phyloP scores from a whole-genome alignment of 257 asterid genomes.

The Verbena officinalis region DNA sequence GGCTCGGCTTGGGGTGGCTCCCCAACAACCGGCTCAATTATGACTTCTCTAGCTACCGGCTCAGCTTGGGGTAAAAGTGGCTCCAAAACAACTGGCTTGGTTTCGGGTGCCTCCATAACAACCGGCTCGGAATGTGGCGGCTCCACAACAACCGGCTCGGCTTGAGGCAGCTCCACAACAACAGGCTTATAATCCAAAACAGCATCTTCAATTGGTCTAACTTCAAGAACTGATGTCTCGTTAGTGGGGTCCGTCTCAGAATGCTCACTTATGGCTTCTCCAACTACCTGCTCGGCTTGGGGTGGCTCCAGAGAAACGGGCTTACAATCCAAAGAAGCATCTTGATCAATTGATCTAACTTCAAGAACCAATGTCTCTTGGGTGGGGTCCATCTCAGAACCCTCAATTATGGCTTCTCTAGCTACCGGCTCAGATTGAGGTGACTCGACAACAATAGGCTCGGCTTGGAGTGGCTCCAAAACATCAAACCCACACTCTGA shows the following conservation, averaged over 20 bases:
- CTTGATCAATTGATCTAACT: constrained; percentile 36
- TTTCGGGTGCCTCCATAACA: neutral
- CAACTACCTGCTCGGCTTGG: constrained; percentile 28
- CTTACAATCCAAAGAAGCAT: constrained; percentile 29
- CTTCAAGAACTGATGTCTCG: constrained; percentile 36
- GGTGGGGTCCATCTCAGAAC: no score
- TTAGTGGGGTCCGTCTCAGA: constrained; percentile 18
- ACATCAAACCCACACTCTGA: constrained; percentile 33
- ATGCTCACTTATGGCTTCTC: constrained; percentile 22
- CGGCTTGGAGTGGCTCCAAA: no score
- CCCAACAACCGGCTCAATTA: no score
- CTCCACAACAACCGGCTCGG: no score
- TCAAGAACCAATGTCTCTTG: constrained; percentile 8
- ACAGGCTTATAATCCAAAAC: constrained; percentile 37
- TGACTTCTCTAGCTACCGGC: no score
- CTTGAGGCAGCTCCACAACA: constrained; percentile 22
- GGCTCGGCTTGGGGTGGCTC: constrained; percentile 18
- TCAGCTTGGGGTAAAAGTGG: no score
- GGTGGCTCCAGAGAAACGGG: constrained; percentile 31
- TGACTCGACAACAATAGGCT: no score
- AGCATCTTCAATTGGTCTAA: constrained; percentile 30
- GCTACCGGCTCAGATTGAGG: no score
- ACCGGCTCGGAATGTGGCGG: constrained; percentile 18
- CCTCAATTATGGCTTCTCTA: no score
- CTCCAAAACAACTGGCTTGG: no score